Evolutionary conservation across 768 basidiomycete genomes (phyloP), one percentile per base, ranked within the genome.

Genomic region (Pleurotus giganteus): DNA sequence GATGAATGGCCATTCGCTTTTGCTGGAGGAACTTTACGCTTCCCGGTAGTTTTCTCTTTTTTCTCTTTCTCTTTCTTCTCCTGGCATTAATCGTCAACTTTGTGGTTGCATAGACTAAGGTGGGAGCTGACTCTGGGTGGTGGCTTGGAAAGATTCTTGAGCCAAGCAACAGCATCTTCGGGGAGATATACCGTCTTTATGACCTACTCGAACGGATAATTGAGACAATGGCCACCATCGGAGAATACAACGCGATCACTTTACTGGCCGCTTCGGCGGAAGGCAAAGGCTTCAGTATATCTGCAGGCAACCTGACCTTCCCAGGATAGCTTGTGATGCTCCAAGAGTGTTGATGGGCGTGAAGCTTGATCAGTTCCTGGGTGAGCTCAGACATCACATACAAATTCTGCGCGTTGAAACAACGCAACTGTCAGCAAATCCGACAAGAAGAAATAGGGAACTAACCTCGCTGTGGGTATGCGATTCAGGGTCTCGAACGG

Each of bases 341-440:
- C 93, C 95, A 98, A 2, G 79, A 78, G 55, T 88, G 81, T 12
- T 69, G 54, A 29, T 83, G 79, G 0, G 85, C 84, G n/a, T 82
- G 80, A 1, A 76, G 71, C 62, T 86, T 89, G 69, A 98, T 88
- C 29, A 97, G 72, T 61, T 91, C 83, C 69, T 97, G 92, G 0
- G 96, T 88, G 6, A 98, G 77, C 62, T 99, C 97, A 60, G 89
- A 85, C 55, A 92, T 76, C 7, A 84, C 78, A 64, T 97, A 98
- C 36, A 99, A 74, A 66, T 92, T 90, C 95, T 97, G 60, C 28
- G n/a, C n/a, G n/a, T n/a, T n/a, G n/a, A 28, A 39, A 21, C 43
- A 4, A 32, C 4, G 55, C 29, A 26, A 32, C 42, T 53, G 54
- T 4, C n/a, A 9, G n/a, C 41, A 53, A 24, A 28, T 19, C 19